phyloP scores from a whole-genome alignment of 805 yeast genomes.

The Wickerhamomyces alni region DNA sequence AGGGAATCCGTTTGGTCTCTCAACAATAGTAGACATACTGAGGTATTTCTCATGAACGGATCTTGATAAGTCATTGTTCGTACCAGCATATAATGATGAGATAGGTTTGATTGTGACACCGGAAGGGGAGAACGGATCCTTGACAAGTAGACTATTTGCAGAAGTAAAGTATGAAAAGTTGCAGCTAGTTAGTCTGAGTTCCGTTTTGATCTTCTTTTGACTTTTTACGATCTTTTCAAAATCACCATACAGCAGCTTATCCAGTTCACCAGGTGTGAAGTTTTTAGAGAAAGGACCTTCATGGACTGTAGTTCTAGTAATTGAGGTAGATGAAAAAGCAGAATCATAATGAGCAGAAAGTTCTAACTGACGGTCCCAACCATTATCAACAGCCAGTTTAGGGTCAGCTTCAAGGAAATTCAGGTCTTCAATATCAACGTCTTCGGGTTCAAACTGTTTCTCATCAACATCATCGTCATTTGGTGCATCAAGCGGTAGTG shows the following conservation, averaged over 20 bases:
- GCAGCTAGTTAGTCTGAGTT: conserved; percentile 21
- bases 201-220: conserved; percentile 23
- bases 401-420: conserved; percentile 38
- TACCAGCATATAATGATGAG: neutral
- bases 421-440: conserved; percentile 40
- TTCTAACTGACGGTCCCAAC: conserved; percentile 62
- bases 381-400: conserved; percentile 42
- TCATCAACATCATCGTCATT: conserved; percentile 36
- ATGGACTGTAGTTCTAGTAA: conserved; percentile 16
- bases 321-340: conserved; percentile 12
- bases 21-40: conserved; percentile 14
- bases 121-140: conserved; percentile 2
- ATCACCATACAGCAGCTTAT: conserved; percentile 42
- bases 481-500: conserved; percentile 13
- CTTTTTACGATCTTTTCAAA: conserved; percentile 29
- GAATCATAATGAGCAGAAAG: conserved; percentile 32
- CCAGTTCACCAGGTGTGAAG: conserved; percentile 33
- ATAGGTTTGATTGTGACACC: neutral
- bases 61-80: conserved; percentile 10
- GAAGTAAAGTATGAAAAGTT: conserved; percentile 20
- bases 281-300: conserved; percentile 19
- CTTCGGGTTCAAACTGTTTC: conserved; percentile 66
- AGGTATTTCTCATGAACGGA: conserved; percentile 22
- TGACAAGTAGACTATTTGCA: conserved; percentile 11
- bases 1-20: conserved; percentile 34